A percentile compares a stretch with the other conserved stretches of the same genome.
Conservation (phyloP, 345 rosid genomes). For the Eucalyptus sp. region DNA sequence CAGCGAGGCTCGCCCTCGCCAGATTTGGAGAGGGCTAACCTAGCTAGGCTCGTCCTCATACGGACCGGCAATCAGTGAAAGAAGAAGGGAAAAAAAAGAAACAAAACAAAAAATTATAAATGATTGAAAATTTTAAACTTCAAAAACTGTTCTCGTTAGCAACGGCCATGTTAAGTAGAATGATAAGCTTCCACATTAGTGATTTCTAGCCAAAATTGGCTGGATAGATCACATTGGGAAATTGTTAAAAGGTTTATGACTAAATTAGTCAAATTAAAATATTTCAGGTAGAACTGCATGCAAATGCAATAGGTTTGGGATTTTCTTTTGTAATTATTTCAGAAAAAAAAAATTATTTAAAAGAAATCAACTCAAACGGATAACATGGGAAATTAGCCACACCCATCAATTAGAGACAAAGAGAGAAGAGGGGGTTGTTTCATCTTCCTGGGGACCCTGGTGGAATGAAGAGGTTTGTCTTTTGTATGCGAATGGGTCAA, state of each 20-base stretch:
- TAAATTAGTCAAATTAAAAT: no score
- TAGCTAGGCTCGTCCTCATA: background rate
- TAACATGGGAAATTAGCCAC: background rate
- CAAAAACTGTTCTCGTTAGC: no score
- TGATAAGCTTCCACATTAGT: rapidly evolving
- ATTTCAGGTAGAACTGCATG: no score
- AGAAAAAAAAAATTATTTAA: no score
- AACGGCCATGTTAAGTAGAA: background rate
- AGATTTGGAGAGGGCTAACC: background rate
- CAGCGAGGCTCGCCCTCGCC: background rate
- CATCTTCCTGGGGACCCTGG: background rate
- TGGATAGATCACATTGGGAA: no score
- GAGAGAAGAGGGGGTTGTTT: background rate
- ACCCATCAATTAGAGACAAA: background rate
- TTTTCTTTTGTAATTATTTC: background rate
- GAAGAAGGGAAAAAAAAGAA: background rate
- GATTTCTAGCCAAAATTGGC: background rate
- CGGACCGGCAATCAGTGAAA: background rate
- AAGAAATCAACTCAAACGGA: background rate
- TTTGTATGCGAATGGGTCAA: background rate
- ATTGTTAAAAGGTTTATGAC: no score
- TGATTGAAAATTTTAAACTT: no score
- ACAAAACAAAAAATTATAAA: background rate
- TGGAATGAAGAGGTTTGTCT: no score
- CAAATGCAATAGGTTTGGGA: no score